Percentiles rank a stretch among this genome's conserved stretches.
These are phyloP conservation scores for Prunus salicina DNA, from an alignment of 306 rosid species.

Conservation along the genomic window DNA sequence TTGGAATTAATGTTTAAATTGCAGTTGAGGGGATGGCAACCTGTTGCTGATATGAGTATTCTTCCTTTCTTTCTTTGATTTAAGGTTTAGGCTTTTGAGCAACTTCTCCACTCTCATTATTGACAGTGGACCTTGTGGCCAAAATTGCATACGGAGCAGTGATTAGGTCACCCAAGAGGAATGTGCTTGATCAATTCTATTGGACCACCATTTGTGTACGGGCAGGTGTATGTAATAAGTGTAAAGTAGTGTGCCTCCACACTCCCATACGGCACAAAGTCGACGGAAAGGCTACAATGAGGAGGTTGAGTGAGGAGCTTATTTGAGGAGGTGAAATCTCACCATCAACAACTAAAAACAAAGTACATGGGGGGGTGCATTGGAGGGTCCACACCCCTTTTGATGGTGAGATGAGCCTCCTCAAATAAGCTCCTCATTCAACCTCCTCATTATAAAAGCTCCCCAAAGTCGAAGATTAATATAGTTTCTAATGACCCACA, in stretches of 20 bases:
- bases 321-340: too few relatives aligned
- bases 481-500: background rate
- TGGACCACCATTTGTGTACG: conserved; percentile 30
- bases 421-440: too few relatives aligned
- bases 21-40: background rate
- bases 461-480: background rate
- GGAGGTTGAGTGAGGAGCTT: too few relatives aligned
- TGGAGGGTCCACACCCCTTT: too few relatives aligned
- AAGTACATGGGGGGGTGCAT: too few relatives aligned
- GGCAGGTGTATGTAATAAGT: conserved; percentile 23
- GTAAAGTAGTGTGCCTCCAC: conserved; percentile 3
- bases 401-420: too few relatives aligned
- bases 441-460: too few relatives aligned
- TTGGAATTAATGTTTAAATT: background rate
- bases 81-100: conserved; percentile 17
- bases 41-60: background rate
- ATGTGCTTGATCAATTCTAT: conserved; percentile 14
- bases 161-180: conserved; percentile 26
- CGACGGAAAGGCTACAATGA: too few relatives aligned
- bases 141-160: conserved; percentile 24
- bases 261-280: background rate
- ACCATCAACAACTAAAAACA: too few relatives aligned
- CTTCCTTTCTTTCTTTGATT: background rate
- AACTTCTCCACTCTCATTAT: conserved; percentile 22
- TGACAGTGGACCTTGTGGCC: conserved; percentile 23